Percentiles rank a stretch among this genome's conserved stretches.
Conservation (phyloP, 805 yeast species). For the Clavispora fructus region DNA sequence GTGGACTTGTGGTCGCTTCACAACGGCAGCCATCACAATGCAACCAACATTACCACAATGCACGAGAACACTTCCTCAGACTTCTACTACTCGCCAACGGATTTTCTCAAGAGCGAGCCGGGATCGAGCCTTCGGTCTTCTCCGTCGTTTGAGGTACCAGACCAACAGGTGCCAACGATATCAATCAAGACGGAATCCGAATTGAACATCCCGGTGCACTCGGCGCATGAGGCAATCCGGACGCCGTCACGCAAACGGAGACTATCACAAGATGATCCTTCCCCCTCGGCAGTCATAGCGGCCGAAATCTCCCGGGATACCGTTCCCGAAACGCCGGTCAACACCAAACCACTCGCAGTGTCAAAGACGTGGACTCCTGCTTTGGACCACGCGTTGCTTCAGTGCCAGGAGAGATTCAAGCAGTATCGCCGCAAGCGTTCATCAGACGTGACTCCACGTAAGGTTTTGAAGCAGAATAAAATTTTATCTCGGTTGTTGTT, state of each 20-base stretch:
- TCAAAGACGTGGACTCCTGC: slow-evolving; percentile 30
- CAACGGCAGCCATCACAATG: slow-evolving; percentile 9
- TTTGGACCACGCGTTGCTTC: slow-evolving; percentile 31
- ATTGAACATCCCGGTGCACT: too few relatives aligned
- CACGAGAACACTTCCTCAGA: slow-evolving; percentile 19
- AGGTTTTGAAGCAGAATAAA: slow-evolving; percentile 33
- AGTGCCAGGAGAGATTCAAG: slow-evolving; percentile 30
- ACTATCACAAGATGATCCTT: slow-evolving; percentile 12
- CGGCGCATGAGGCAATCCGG: background rate
- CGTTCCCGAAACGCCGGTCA: background rate
- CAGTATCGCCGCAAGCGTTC: slow-evolving; percentile 24
- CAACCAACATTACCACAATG: slow-evolving; percentile 19
- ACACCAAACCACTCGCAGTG: background rate
- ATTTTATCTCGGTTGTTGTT: slow-evolving; percentile 36
- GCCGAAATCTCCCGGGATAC: slow-evolving; percentile 23
- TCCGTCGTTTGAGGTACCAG: background rate
- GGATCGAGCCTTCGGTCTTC: slow-evolving; percentile 2
- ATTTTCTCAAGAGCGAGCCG: slow-evolving; percentile 12
- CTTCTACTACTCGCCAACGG: slow-evolving; percentile 31
- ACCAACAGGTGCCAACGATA: too few relatives aligned
- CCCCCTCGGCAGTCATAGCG: slow-evolving; percentile 35
- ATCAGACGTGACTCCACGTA: slow-evolving; percentile 19
- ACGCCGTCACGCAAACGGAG: slow-evolving; percentile 4
- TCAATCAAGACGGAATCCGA: too few relatives aligned
- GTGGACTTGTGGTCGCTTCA: slow-evolving; percentile 30